Evolutionary conservation across 169 alveolate species (phyloP), one percentile per base, ranked within the genome.

Genomic region (Plasmodium billcollinsi): DNA sequence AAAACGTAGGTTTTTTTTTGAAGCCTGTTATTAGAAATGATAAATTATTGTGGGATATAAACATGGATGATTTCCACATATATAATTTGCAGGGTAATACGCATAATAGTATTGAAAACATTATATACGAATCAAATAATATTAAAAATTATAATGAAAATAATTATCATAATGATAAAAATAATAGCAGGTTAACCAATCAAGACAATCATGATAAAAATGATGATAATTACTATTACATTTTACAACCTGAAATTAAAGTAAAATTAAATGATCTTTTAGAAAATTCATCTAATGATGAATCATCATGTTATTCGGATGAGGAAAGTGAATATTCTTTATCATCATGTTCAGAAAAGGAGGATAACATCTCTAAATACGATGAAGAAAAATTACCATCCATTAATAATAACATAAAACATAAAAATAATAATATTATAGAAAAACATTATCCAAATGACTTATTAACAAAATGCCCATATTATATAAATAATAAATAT

Each of bases 1-100:
- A 71, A 85, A 71, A 71, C 66, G 26, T 85, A 70, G 63, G 72
- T 45, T 47, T 59, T 70, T 85, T 85, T 85, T 85, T 85, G 70
- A 85, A 85, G 66, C 69, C 92, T 20, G 52, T 72, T 59, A 71
- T 85, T 58, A 72, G 71, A 58, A 85, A 85, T 71, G 92, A 85
- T 52, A 85, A 62, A 71, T 71, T 85, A 65, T 71, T 85, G 29
- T 85, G 92, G 92, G 92, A 85, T 85, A 74, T 85, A 15, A 72
- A 85, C 49, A 18, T 2, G 0, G 88, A 85, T 9, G 24, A 45
- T 71, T 85, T 85, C 26, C 69, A 62, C 20, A 12, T 63, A 12
- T 33, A 24, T 65, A 49, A 66, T 43, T 52, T 76, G 15, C 49
- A 26, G 15, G 8, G 47, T 39, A 11, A 0, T 39, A 39, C 47